These are phyloP conservation scores for Singerocomus rubriflavus DNA, from an alignment of 1,284 basidiomycete species.

Conservation along the genomic window DNA sequence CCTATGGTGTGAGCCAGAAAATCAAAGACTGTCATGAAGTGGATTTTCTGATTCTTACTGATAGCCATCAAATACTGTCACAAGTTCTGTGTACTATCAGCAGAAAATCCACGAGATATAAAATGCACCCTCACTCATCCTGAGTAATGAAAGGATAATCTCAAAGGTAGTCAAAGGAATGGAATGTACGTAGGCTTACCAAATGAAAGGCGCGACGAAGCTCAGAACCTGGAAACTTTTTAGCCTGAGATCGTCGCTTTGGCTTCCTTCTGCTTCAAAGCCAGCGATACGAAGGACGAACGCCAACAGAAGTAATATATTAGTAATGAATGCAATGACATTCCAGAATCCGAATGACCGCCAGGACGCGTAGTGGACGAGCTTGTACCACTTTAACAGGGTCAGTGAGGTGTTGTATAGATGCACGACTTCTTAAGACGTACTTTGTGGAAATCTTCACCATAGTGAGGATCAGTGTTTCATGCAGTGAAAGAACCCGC, in stretches of 20 bases:
- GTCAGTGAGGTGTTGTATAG: background rate
- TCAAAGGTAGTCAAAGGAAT: background rate
- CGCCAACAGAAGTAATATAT: slow-evolving; percentile 67
- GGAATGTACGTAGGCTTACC: slow-evolving; percentile 46
- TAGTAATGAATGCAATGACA: slow-evolving; percentile 66
- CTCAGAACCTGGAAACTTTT: slow-evolving; percentile 84
- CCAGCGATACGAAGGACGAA: slow-evolving; percentile 74
- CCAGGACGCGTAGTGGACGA: slow-evolving; percentile 65
- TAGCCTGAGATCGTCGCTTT: slow-evolving; percentile 48
- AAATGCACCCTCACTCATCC: slow-evolving; percentile 69
- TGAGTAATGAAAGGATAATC: slow-evolving; percentile 26
- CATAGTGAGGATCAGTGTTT: slow-evolving; percentile 3
- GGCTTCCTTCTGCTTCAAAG: slow-evolving; percentile 42
- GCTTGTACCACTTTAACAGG: slow-evolving; percentile 55
- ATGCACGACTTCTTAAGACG: slow-evolving; percentile 1
- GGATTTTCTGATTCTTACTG: slow-evolving; percentile 48
- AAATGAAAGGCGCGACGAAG: slow-evolving; percentile 84
- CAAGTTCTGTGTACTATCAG: slow-evolving; percentile 50
- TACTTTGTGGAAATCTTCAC: slow-evolving; percentile 67
- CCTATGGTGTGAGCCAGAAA: slow-evolving; percentile 37
- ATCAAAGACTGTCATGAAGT: background rate
- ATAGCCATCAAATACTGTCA: slow-evolving; percentile 79
- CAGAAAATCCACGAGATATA: slow-evolving; percentile 1
- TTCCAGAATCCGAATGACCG: slow-evolving; percentile 83
- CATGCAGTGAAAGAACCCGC: background rate